Conservation (phyloP, 2,329 filamentous ascomycete genomes). For the Pseudogymnoascus sp. region DNA sequence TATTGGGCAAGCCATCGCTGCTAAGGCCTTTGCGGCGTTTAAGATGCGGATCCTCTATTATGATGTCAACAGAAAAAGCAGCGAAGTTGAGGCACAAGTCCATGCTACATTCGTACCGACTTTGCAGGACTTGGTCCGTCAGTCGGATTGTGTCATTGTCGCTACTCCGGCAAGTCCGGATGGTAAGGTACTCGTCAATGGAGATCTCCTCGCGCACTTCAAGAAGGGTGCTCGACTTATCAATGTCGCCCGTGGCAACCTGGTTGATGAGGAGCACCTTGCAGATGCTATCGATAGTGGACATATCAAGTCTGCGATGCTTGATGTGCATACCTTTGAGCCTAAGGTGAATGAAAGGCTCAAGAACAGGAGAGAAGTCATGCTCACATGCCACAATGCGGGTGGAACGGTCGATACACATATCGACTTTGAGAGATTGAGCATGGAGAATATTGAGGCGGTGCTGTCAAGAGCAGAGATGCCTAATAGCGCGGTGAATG, state of each 20-base stretch:
- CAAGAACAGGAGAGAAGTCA: constrained; percentile 27
- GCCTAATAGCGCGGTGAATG: constrained; percentile 54
- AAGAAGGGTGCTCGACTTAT: constrained; percentile 50
- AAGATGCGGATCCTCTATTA: constrained; percentile 60
- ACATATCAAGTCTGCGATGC: constrained; percentile 41
- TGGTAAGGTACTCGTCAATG: constrained; percentile 40
- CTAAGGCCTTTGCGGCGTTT: constrained; percentile 49
- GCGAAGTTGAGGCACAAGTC: constrained; percentile 27
- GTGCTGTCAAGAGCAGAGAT: constrained; percentile 42
- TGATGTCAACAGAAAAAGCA: constrained; percentile 42
- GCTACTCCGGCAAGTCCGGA: constrained; percentile 46
- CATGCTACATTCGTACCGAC: constrained; percentile 44
- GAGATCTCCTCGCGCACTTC: constrained; percentile 39
- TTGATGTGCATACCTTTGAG: constrained; percentile 58
- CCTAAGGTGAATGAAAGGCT: constrained; percentile 32
- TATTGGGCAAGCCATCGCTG: constrained; percentile 53
- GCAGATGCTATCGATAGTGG: constrained; percentile 48
- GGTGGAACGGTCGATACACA: constrained; percentile 56
- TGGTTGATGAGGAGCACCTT: constrained; percentile 58
- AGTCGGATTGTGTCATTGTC: constrained; percentile 52
- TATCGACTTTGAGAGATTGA: constrained; percentile 56
- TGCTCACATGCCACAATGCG: constrained; percentile 60
- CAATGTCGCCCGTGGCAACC: constrained; percentile 55
- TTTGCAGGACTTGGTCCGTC: constrained; percentile 43
- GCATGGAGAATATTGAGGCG: constrained; percentile 57